Base-by-base conservation (phyloP, 2,329 filamentous ascomycete genomes). In the Claviceps capensis region DNA sequence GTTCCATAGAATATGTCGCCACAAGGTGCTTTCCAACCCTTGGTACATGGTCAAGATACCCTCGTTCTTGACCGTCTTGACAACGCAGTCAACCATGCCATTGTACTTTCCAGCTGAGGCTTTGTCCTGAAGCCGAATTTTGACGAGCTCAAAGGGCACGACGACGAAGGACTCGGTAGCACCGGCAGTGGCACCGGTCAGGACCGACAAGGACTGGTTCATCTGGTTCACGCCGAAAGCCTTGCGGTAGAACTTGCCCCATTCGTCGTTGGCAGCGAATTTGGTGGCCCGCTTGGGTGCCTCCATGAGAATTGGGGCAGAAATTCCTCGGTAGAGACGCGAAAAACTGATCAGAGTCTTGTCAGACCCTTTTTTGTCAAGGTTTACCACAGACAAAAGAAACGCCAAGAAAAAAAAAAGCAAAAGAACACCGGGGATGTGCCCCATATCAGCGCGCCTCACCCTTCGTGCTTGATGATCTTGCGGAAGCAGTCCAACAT, bases 401-500 rank as follows among this genome's bases (percentile, higher is more conserved):
- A 23, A 9, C 19, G 1, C 19, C 9, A 7, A 19, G 37, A 22
- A 43, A 43, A n/a, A 43, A 23, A 6, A 7, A 19, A 37, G 5
- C 17, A 8, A 43, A 23, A 7, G 17, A 9, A 14, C 16, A 38
- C 13, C 11, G 30, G 54, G 37, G 58, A 17, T 42, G 42, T 40
- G 26, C n/a, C 47, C 52, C 30, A 34, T 34, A 76, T 58, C 34
- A 26, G 40, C 30, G 38, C 40, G 19, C 13, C 54, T 48, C 80
- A 94, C 88, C 93, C 93, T 75, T 98, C 93, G 68, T 94, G 85
- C 71, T 81, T 85, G 69, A 98, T 81, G 64, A 98, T 98, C 81
- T 98, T 98, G 65, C 81, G 78, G 77, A 98, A 95, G 77, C 91
- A 97, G 72, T 98, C 93, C 54, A 96, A 66, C 89, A 97, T 98